Evolutionary conservation across 2,329 filamentous ascomycete species (phyloP), one percentile per base, ranked within the genome.

Genomic region (Colletotrichum eleusines): DNA sequence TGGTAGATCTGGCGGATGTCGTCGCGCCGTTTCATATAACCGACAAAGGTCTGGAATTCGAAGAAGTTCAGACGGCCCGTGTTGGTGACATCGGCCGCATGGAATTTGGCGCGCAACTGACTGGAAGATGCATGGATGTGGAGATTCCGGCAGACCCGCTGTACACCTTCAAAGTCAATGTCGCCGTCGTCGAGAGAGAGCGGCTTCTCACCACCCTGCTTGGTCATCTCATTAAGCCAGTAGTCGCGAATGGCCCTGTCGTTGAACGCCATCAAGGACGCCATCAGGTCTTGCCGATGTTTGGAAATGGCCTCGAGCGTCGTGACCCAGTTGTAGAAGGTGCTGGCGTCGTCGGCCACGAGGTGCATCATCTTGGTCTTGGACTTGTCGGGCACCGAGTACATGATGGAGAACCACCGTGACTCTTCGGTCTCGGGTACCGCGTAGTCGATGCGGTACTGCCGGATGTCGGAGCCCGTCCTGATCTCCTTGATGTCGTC

Each of bases 401-500:
- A 98, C 63, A 97, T 88, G 74, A 99, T 94, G 35, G 95, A 97
- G 77, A 98, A 95, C 88, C 95, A 97, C 18, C 90, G 89, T 9
- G 86, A 82, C 76, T 95, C 92, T 48, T 90, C 88, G 7, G 88
- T 84, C 62, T 91, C 88, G 0, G 91, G 83, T 28, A 96, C 84
- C 48, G 90, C 89, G 77, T 92, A 93, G 79, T 98, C 95, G 76
- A 95, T 90, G 51, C 94, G 92, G 78, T 97, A 97, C 78, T 97
- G 95, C 68, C 93, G 90, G 23, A 95, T 94, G 78, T 98, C 94
- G 16, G 88, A 88, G 23, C 94, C 94, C 42, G 91, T 90, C 73
- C 95, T 91, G 58, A 98, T 94, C 77, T 97, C 94, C 77, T 93
- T 92, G 76, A 99, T 95, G 79, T 98, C 94, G 77, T 99, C 96